Percentiles rank a stretch among this genome's conserved stretches.
These are phyloP conservation scores for Glarea lozoyensis DNA, from an alignment of 495 filamentous ascomycete genomes.

Conservation along the genomic window DNA sequence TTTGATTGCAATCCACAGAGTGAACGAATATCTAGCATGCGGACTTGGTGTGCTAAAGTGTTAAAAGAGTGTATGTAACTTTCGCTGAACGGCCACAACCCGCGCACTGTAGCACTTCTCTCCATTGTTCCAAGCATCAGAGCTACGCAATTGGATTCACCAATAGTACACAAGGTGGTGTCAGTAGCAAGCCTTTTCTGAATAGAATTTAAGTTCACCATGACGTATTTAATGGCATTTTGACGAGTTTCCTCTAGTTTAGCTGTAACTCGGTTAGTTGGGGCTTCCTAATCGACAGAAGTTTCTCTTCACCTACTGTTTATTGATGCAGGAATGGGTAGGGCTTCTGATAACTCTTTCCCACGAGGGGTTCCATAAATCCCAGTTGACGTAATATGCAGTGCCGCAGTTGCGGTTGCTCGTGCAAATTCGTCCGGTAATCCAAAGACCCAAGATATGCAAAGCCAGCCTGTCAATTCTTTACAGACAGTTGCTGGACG, in stretches of 20 bases:
- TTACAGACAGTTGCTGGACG: neutral
- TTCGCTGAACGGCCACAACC: conserved; percentile 1
- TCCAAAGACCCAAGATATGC: conserved; percentile 1
- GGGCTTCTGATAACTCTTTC: neutral
- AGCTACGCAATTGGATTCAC: neutral
- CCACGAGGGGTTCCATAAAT: neutral
- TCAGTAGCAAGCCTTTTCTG: too few relatives aligned
- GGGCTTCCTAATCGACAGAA: too few relatives aligned
- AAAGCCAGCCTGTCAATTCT: neutral
- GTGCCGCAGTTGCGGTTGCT: neutral
- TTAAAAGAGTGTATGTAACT: too few relatives aligned
- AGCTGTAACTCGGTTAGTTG: too few relatives aligned
- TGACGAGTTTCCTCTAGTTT: too few relatives aligned
- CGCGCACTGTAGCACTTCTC: neutral
- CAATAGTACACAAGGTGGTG: too few relatives aligned
- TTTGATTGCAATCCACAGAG: too few relatives aligned
- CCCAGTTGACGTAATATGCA: neutral
- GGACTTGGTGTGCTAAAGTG: too few relatives aligned
- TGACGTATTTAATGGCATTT: too few relatives aligned
- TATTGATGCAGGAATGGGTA: neutral
- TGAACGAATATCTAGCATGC: too few relatives aligned
- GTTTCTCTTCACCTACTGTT: too few relatives aligned
- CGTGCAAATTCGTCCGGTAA: neutral
- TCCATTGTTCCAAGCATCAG: neutral
- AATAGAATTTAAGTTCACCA: too few relatives aligned